Base-by-base conservation (phyloP, 176 grass and related monocot species). In the Oryza nivara region DNA sequence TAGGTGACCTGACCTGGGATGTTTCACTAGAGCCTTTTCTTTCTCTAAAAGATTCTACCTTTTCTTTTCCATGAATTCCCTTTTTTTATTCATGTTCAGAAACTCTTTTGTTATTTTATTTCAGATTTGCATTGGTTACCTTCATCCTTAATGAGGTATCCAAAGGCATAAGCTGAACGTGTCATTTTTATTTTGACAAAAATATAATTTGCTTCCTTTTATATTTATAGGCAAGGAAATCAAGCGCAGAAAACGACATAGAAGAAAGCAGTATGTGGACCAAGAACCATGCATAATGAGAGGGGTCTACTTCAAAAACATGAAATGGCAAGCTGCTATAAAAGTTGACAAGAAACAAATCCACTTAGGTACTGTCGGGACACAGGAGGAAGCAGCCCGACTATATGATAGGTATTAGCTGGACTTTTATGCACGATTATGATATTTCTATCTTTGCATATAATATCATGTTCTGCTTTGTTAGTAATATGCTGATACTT, bases 311-410 rank as follows among this genome's bases (percentile, higher is more conserved):
- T 99, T 94, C 79, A 99, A 99, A 82, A 99, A 99, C 58, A 96
- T 96, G 93, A 99, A 99, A 94, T 99, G 96, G 96, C 96, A 99
- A 82, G 96, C 96, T 67, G 96, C 96, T 80, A 99, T 99, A 80
- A 99, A 99, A 88, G 96, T 99, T 70, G 96, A 96, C 80, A 99
- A 96, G 88, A 99, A 96, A 78, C 96, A 99, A 90, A 99, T 99
- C 66, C 96, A 99, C 81, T 89, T 99, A 80, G 96, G 96, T 34
- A 99, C 96, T 40, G 96, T 99, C 82, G 93, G 77, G 65, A 94
- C 96, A 75, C 93, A 99, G 76, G 93, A 94, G 11, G 96, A 99
- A 92, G 96, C 96, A 22, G 93, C 96, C 64, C 87, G 89, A 12
- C 85, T 99, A 79, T 99, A 99, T 89, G 96, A 99, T 81, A 99